Conservation (phyloP, 805 yeast genomes). For the Nakazawaea ishiwadae region DNA sequence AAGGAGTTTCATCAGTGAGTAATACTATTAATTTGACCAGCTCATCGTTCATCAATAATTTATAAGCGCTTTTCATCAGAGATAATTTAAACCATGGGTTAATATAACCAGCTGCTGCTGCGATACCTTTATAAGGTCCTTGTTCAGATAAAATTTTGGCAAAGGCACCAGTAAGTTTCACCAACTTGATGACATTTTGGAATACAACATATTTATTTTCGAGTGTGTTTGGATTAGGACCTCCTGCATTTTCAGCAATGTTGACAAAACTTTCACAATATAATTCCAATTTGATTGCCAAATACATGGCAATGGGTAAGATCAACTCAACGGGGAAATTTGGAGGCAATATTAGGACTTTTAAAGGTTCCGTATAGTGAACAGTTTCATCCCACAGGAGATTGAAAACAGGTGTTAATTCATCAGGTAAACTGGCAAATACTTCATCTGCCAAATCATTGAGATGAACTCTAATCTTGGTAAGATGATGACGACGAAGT, state of each 20-base stretch:
- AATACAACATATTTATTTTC: slow-evolving; percentile 9
- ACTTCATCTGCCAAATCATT: background rate
- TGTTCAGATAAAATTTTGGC: background rate
- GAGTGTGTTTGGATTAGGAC: background rate
- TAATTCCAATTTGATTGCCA: slow-evolving; percentile 8
- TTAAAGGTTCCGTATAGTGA: background rate
- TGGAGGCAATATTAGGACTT: slow-evolving; percentile 1
- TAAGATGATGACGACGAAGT: slow-evolving; percentile 8
- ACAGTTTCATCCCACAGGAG: slow-evolving; percentile 7
- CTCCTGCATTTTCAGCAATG: background rate
- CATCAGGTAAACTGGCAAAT: slow-evolving; percentile 1
- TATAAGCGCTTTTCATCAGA: slow-evolving; percentile 5
- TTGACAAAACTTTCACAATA: slow-evolving; percentile 8
- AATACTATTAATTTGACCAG: slow-evolving; percentile 8
- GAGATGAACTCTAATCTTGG: slow-evolving; percentile 9
- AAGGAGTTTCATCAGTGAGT: slow-evolving; percentile 2
- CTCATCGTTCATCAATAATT: slow-evolving; percentile 5
- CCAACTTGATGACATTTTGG: slow-evolving; percentile 1
- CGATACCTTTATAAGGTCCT: background rate
- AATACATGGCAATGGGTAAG: slow-evolving; percentile 3
- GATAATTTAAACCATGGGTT: slow-evolving; percentile 10
- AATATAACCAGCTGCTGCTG: background rate
- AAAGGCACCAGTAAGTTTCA: slow-evolving; percentile 2
- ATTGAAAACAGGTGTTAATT: slow-evolving; percentile 3
- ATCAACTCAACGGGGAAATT: slow-evolving; percentile 9